Conservation (phyloP, 441 rosid genomes). For the Populus hybrid region DNA sequence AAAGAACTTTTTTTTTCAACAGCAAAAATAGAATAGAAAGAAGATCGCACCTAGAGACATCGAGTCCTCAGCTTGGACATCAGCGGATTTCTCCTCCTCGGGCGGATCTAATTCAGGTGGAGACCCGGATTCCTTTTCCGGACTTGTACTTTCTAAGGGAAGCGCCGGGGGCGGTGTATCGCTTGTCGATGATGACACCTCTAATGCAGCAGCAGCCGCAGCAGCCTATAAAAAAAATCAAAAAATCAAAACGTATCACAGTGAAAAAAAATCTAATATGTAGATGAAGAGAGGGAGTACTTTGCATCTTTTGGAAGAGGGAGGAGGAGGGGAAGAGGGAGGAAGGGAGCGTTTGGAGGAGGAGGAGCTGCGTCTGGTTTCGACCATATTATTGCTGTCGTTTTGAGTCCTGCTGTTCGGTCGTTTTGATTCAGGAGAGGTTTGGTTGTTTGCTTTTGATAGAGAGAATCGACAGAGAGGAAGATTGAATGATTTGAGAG, state of each 20-base stretch:
- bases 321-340: constrained; percentile 44
- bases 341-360: constrained; percentile 62
- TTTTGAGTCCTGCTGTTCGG: constrained; percentile 15
- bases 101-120: constrained; percentile 66
- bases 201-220: constrained; percentile 18
- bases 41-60: constrained; percentile 55
- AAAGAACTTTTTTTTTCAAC: not conserved
- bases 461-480: constrained; percentile 1
- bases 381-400: constrained; percentile 58
- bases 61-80: constrained; percentile 46
- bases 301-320: constrained; percentile 74
- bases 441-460: constrained; percentile 8
- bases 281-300: constrained; percentile 47
- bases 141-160: constrained; percentile 39
- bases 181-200: constrained; percentile 44
- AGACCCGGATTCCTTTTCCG: constrained; percentile 53
- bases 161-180: constrained; percentile 29
- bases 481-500: constrained; percentile 26
- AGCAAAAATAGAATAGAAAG: constrained; percentile 13
- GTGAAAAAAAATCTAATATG: not conserved
- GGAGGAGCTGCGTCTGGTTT: constrained; percentile 89
- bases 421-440: constrained; percentile 6
- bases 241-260: constrained; percentile 20
- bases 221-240: constrained; percentile 33
- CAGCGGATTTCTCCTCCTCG: constrained; percentile 48